phyloP scores from a whole-genome alignment of 2,329 filamentous ascomycete species.

The Paracorniculantispora psalliotae region DNA sequence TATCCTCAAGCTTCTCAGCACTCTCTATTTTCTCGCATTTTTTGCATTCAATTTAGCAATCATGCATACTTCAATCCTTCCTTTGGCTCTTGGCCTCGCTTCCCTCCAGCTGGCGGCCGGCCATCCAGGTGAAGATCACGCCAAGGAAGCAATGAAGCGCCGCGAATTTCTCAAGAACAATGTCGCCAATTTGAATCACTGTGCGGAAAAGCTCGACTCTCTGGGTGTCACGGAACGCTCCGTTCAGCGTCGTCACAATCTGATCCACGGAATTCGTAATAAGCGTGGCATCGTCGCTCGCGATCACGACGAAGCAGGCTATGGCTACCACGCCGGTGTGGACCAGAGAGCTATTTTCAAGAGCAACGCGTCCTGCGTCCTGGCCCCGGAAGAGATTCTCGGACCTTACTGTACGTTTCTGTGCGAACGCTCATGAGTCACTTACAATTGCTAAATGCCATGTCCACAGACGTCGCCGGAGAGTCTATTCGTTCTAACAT shows the following conservation, averaged over 20 bases:
- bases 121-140: constrained; percentile 41
- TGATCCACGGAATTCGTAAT: constrained; percentile 33
- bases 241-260: constrained; percentile 34
- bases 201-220: constrained; percentile 35
- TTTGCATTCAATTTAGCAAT: too few relatives aligned
- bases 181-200: constrained; percentile 36
- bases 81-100: constrained; percentile 11
- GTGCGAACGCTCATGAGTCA: too few relatives aligned
- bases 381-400: constrained; percentile 42
- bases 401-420: constrained; percentile 43
- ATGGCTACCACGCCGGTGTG: constrained; percentile 25
- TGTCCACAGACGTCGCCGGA: constrained; percentile 29
- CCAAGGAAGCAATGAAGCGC: constrained; percentile 40
- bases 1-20: too few relatives aligned
- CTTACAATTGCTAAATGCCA: background rate
- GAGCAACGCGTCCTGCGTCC: constrained; percentile 37
- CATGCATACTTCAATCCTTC: constrained; percentile 1
- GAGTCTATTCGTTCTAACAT: constrained; percentile 39
- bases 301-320: background rate
- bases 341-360: constrained; percentile 29
- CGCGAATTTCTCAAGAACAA: constrained; percentile 36
- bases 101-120: constrained; percentile 21
- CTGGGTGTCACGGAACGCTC: constrained; percentile 37
- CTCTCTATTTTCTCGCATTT: too few relatives aligned
- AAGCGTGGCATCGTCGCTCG: constrained; percentile 25